Base-by-base conservation (phyloP, 805 yeast species). In the Martiniozyma abietophila region DNA sequence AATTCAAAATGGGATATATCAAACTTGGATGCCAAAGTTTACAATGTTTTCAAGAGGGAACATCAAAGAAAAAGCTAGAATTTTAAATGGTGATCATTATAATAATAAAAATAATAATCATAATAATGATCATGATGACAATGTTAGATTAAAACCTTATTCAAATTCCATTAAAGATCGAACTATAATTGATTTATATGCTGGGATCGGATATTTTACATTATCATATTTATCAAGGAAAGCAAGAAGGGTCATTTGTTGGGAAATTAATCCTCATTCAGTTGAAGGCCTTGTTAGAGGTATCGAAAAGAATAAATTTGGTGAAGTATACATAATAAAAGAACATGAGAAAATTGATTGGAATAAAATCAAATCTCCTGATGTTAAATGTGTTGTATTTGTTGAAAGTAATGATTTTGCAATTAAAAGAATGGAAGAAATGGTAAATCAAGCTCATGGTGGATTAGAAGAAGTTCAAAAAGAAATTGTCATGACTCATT, bases 11-110 rank as follows among this genome's bases (percentile, higher is more conserved):
- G 86, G 85, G 2, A 73, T 84, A 3, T 61, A 52, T 42, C 95
- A 84, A 48, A 65, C 69, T 8, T 84, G 95, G 95, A 83, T 89
- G 5, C 95, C 95, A 2, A 52, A 67, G 35, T 78, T 74, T 48
- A 82, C 94, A 2, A 84, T 84, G 95, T 85, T 85, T 51, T 77
- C 88, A 31, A 56, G 95, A 14, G 95, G 95, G 1, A 84, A 84
- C 51, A 71, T 85, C 46, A 80, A 80, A 43, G 95, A 84, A 49
- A 84, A 84, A 52, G 67, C 73, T 10, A 55, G 95, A 15, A 65
- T 84, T 1, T 49, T 82, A 26, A 62, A 62, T 14, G 51, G 53
- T 0, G n/a, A n/a, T n/a, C n/a, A n/a, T n/a, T n/a, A n/a, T n/a
- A n/a, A n/a, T n/a, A n/a, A n/a, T n/a, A n/a, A n/a, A n/a, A n/a